These are phyloP conservation scores for Anethum foeniculum DNA, from an alignment of 140 eudicot species.

Conservation along the genomic window DNA sequence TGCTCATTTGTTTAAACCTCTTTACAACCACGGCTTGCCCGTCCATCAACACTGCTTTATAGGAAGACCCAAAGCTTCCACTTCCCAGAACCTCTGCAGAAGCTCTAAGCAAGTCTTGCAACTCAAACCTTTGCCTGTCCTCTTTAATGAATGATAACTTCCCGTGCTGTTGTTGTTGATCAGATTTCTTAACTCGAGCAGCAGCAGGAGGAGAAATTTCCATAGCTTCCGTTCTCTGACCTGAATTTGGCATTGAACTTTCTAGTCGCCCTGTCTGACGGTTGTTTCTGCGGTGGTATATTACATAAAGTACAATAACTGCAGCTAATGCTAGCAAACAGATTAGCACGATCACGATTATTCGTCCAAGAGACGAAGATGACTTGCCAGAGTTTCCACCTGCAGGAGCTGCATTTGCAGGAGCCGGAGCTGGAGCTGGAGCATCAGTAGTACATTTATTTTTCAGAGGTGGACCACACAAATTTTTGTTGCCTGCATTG, in stretches of 20 bases:
- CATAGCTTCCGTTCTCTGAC: not conserved
- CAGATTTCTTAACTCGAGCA: slow-evolving; percentile 4
- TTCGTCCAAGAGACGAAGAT: slow-evolving; percentile 6
- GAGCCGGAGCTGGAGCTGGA: slow-evolving; percentile 2
- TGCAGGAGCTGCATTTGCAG: not conserved
- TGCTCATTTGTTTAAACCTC: slow-evolving; percentile 57
- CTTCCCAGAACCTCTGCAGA: slow-evolving; percentile 64
- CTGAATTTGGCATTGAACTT: not conserved
- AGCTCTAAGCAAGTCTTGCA: slow-evolving; percentile 49
- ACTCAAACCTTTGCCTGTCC: slow-evolving; percentile 37
- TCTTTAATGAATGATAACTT: slow-evolving; percentile 43
- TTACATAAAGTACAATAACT: slow-evolving; percentile 13
- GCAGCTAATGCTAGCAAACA: slow-evolving; percentile 18
- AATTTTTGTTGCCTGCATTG: slow-evolving; percentile 18
- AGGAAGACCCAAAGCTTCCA: slow-evolving; percentile 60
- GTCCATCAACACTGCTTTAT: slow-evolving; percentile 47
- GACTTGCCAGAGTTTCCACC: not conserved
- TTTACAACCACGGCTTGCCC: slow-evolving; percentile 53
- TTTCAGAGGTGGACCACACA: slow-evolving; percentile 24
- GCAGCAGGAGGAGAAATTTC: slow-evolving; percentile 6
- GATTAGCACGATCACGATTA: slow-evolving; percentile 7
- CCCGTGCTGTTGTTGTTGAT: slow-evolving; percentile 15
- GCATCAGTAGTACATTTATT: slow-evolving; percentile 7
- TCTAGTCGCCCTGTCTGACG: not conserved
- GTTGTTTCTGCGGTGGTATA: slow-evolving; percentile 11